Evolutionary conservation across 768 basidiomycete species (phyloP).

Genomic region (Termitomyces bulborhizus): DNA sequence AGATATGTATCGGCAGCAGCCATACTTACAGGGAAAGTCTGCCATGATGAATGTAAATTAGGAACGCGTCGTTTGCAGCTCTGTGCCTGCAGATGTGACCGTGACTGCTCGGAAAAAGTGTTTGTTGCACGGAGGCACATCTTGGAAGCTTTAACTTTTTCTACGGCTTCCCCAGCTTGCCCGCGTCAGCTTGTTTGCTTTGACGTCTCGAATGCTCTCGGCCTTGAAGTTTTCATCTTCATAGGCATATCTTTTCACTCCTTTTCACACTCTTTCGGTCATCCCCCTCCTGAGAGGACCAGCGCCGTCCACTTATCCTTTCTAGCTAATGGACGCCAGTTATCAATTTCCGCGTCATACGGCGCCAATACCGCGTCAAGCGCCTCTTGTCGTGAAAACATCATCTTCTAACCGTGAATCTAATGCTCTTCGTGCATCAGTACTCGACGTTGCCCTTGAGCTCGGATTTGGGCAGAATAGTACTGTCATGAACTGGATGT

Average conservation of each 20-base stretch:
- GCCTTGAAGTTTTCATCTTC: not conserved
- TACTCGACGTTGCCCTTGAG: slow-evolving; percentile 66
- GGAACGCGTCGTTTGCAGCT: slow-evolving; percentile 1
- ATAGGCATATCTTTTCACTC: not conserved
- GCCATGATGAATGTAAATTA: not conserved
- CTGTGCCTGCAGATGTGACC: slow-evolving; percentile 5
- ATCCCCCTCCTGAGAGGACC: not conserved
- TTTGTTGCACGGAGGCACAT: not conserved
- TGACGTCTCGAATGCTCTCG: slow-evolving; percentile 2
- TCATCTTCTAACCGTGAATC: slow-evolving; percentile 39
- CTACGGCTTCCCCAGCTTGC: not conserved
- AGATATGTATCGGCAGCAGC: not conserved
- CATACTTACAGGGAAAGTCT: not conserved
- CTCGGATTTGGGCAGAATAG: slow-evolving; percentile 57
- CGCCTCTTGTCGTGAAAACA: slow-evolving; percentile 9
- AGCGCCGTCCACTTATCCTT: slow-evolving; percentile 12
- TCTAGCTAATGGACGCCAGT: slow-evolving; percentile 23
- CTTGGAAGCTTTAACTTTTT: not conserved
- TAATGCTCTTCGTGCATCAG: slow-evolving; percentile 60
- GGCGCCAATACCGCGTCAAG: slow-evolving; percentile 17
- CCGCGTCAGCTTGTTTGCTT: not conserved
- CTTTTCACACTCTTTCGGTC: slow-evolving; percentile 5
- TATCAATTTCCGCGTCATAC: slow-evolving; percentile 26
- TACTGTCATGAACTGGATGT: slow-evolving; percentile 67
- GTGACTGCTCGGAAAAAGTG: not conserved